phyloP scores from a whole-genome alignment of 495 filamentous ascomycete genomes.

The Aspergillus panamensis region DNA sequence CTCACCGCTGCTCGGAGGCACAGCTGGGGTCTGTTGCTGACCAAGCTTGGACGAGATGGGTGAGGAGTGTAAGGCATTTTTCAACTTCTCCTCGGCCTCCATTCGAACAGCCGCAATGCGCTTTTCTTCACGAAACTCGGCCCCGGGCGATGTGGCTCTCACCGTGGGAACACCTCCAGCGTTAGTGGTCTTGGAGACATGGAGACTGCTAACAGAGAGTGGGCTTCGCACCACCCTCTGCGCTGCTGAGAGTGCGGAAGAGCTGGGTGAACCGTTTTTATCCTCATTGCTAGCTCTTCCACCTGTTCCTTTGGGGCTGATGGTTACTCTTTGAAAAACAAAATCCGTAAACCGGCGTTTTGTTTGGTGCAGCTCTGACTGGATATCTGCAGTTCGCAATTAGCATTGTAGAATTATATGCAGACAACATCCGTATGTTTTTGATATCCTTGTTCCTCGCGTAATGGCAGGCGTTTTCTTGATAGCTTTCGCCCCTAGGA shows the following conservation, averaged over 20 bases:
- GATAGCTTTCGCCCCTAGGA: neutral
- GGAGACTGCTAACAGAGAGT: conserved; percentile 42
- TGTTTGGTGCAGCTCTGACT: conserved; percentile 43
- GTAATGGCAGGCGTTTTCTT: neutral
- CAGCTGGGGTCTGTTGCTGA: neutral
- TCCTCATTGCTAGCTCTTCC: conserved; percentile 15
- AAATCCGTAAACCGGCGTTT: conserved; percentile 52
- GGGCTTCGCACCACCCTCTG: conserved; percentile 36
- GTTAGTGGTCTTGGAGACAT: conserved; percentile 22
- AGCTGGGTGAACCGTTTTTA: conserved; percentile 16
- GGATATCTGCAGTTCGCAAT: conserved; percentile 36
- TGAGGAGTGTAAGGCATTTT: conserved; percentile 26
- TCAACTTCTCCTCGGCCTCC: conserved; percentile 32
- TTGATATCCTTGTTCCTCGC: neutral
- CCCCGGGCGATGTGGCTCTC: conserved; percentile 44
- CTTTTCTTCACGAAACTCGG: conserved; percentile 42
- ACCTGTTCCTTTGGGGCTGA: conserved; percentile 6
- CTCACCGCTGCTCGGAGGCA: neutral
- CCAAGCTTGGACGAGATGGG: conserved; percentile 8
- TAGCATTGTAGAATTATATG: neutral
- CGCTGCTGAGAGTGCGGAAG: conserved; percentile 19
- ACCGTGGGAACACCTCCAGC: conserved; percentile 35
- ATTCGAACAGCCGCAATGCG: conserved; percentile 30
- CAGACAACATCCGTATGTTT: neutral
- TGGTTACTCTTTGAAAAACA: conserved; percentile 42